Percentiles rank a stretch among this genome's conserved stretches.
phyloP scores from a whole-genome alignment of 768 basidiomycete genomes.

The Boletus tylopilopsis region DNA sequence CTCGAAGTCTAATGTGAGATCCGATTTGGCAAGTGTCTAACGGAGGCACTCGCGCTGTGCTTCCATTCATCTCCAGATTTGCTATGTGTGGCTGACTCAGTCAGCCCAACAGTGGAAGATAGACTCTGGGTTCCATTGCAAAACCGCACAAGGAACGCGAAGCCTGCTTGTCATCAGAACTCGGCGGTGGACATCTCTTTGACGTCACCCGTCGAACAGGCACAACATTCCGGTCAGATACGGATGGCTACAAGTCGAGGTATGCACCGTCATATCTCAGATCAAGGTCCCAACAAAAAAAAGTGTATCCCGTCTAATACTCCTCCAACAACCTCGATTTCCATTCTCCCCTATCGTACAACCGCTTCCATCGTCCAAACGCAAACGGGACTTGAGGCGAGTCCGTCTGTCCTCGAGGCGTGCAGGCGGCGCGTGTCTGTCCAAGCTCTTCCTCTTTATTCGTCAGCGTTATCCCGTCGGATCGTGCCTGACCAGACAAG shows the following conservation, averaged over 20 bases:
- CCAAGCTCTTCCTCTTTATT: not conserved
- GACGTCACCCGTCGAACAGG: no score
- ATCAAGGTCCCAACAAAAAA: no score
- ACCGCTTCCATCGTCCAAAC: not conserved
- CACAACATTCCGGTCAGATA: no score
- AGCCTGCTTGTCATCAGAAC: no score
- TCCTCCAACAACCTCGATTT: slow-evolving; percentile 8
- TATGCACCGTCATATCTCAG: not conserved
- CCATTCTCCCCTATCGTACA: slow-evolving; percentile 7
- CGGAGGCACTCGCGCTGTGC: not conserved
- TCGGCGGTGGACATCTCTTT: no score
- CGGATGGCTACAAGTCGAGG: no score
- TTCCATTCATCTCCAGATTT: not conserved
- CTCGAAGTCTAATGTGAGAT: not conserved
- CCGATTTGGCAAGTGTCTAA: no score
- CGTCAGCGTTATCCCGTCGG: not conserved
- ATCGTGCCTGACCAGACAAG: not conserved
- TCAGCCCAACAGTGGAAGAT: no score
- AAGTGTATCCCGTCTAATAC: not conserved
- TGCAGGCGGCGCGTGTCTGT: no score
- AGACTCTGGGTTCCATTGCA: slow-evolving; percentile 4
- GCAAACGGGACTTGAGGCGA: not conserved
- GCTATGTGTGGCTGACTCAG: not conserved
- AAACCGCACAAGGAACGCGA: not conserved
- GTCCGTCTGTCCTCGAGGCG: not conserved